Percentiles rank a stretch among this genome's conserved stretches.
Evolutionary conservation across 2,329 filamentous ascomycete genomes (phyloP).

Genomic region (Fusarium compactum): DNA sequence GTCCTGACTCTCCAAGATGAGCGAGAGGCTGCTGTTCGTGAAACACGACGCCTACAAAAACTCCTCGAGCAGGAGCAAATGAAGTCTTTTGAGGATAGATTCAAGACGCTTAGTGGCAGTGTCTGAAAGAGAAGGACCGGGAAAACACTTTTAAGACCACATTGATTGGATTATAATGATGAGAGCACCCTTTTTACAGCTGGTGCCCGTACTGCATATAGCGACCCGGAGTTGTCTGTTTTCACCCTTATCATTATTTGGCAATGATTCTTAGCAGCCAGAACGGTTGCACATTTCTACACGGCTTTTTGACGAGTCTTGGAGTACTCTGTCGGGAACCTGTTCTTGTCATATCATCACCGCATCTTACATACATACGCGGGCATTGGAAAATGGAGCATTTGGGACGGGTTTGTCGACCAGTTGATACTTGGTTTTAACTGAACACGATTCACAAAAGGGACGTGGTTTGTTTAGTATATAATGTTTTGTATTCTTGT

Average conservation of each 20-base stretch:
- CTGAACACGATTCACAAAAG: slow-evolving; percentile 25
- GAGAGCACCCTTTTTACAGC: slow-evolving; percentile 24
- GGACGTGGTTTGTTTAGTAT: slow-evolving; percentile 35
- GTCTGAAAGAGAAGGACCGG: slow-evolving; percentile 35
- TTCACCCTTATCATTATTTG: slow-evolving; percentile 41
- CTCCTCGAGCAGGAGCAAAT: slow-evolving; percentile 74
- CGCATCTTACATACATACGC: slow-evolving; percentile 21
- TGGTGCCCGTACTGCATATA: slow-evolving; percentile 51
- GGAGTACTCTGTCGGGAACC: slow-evolving; percentile 28
- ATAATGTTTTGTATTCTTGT: slow-evolving; percentile 48
- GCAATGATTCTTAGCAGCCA: slow-evolving; percentile 29
- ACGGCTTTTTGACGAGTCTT: slow-evolving; percentile 27
- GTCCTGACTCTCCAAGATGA: slow-evolving; percentile 83
- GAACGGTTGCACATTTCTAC: slow-evolving; percentile 16
- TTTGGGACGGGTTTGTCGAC: slow-evolving; percentile 13
- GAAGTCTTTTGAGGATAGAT: slow-evolving; percentile 59
- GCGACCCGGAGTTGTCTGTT: slow-evolving; percentile 54
- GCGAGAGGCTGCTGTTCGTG: slow-evolving; percentile 78
- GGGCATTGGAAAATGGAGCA: slow-evolving; percentile 37
- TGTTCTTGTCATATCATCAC: slow-evolving; percentile 26
- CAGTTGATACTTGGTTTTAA: slow-evolving; percentile 22
- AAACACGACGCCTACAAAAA: slow-evolving; percentile 76
- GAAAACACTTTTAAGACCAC: slow-evolving; percentile 13
- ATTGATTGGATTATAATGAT: slow-evolving; percentile 24
- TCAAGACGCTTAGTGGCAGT: slow-evolving; percentile 51